A percentile compares a stretch with the other conserved stretches of the same genome.
phyloP scores from a whole-genome alignment of 805 yeast species.

The Metschnikowia corniflorae region DNA sequence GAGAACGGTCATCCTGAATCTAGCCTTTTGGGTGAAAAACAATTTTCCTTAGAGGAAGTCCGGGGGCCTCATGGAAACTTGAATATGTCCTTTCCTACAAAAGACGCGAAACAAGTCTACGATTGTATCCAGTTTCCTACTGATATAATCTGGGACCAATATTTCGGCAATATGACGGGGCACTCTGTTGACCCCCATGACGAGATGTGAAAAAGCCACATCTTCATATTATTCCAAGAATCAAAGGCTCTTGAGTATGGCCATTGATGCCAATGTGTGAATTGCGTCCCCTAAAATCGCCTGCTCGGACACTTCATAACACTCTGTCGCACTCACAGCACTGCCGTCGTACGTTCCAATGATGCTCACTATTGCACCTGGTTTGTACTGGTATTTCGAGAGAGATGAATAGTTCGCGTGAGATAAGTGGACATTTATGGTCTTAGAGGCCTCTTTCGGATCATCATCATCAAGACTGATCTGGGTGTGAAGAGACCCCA shows the following conservation, averaged over 20 bases:
- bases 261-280: conserved; percentile 18
- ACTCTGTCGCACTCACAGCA: conserved; percentile 21
- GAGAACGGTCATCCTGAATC: too few species aligned
- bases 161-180: too few species aligned
- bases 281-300: conserved; percentile 12
- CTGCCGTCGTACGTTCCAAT: conserved; percentile 32
- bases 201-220: too few species aligned
- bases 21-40: too few species aligned
- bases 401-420: not conserved
- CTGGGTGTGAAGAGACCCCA: conserved; percentile 14
- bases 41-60: too few species aligned
- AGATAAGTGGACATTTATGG: conserved; percentile 7
- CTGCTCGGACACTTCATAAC: conserved; percentile 19
- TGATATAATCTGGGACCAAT: conserved; percentile 68
- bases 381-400: not conserved
- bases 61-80: too few species aligned
- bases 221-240: too few species aligned
- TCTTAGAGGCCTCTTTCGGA: not conserved
- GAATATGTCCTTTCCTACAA: too few species aligned
- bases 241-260: conserved; percentile 11
- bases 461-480: conserved; percentile 12
- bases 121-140: conserved; percentile 62
- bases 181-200: too few species aligned
- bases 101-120: conserved; percentile 55
- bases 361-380: conserved; percentile 28